Base-by-base conservation (phyloP, 1,284 basidiomycete genomes). In the Apiotrichum domesticum region DNA sequence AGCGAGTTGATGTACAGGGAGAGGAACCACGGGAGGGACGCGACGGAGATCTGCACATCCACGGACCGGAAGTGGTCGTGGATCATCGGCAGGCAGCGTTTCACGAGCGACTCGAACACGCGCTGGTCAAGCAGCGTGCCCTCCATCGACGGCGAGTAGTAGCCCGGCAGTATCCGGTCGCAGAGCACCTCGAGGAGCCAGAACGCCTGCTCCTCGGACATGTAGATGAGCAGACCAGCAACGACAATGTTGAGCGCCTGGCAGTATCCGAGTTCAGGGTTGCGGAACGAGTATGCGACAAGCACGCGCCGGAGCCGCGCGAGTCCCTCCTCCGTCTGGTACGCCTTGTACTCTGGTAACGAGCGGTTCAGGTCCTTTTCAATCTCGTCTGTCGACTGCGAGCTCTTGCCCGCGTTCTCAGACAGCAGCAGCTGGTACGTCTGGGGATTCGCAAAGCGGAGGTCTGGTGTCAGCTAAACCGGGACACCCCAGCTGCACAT, bases 71-170 rank as follows among this genome's bases (percentile, higher is more conserved):
- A 97, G 73, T 98, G 91, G 35, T 97, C 92, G 66, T 96, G 87
- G 65, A 98, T 90, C 71, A 95, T 87, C 2, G 91, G 91, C 42
- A 95, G 79, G 77, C 87, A 91, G 55, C 86, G 83, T 65, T 90
- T 84, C 7, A 98, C 95, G n/a, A 99, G 82, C 10, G 95, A 86
- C 74, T 99, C 96, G 64, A 99, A 99, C 1, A 98, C 96, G 35
- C 93, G 85, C 73, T 98, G 96, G 71, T 99, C 96, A 6, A 99
- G 84, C 8, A 98, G 82, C 0, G 96, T 98, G 10, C 96, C 96
- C 65, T 98, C 93, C 96, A 99, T 98, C 0, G 94, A 96, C 8
- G 93, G 91, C 89, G 90, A 90, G 74, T 98, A 99, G 77, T 99
- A 99, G 15, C 96, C 96, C 1, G 96, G 96, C 21, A 98, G 79